Conservation (phyloP, 257 asterid species). For the Solanum sparsipilum region DNA sequence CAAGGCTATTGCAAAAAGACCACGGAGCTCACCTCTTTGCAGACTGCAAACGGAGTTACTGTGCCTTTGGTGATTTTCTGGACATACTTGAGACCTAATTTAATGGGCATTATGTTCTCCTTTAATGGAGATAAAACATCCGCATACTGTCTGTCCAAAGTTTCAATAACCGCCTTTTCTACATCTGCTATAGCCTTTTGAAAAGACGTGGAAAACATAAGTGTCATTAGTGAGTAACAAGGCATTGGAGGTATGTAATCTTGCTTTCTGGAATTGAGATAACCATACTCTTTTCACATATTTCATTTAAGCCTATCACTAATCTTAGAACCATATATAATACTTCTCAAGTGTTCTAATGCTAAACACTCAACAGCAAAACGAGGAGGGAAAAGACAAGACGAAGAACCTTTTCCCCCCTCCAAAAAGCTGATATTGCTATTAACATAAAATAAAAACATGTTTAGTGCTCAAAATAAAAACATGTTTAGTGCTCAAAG, state of each 20-base stretch:
- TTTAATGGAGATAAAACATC: conserved; percentile 76
- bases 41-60: conserved; percentile 28
- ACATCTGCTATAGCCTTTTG: conserved; percentile 78
- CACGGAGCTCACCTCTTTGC: conserved; percentile 39
- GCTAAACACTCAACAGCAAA: background rate
- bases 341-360: background rate
- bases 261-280: background rate
- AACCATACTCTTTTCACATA: background rate
- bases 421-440: background rate
- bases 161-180: conserved; percentile 74
- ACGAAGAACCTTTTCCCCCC: background rate
- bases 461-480: background rate
- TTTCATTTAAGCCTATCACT: background rate
- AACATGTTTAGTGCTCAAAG: background rate
- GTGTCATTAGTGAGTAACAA: background rate
- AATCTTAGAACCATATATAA: background rate
- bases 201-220: background rate
- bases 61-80: conserved; percentile 75
- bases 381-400: background rate
- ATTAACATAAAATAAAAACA: background rate
- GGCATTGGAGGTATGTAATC: background rate
- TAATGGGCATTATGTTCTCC: conserved; percentile 68
- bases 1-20: background rate
- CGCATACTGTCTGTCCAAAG: conserved; percentile 76
- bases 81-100: conserved; percentile 76